Conservation (phyloP, 352 stramenopile genomes). For the Thalassiosira livingstoniorum region DNA sequence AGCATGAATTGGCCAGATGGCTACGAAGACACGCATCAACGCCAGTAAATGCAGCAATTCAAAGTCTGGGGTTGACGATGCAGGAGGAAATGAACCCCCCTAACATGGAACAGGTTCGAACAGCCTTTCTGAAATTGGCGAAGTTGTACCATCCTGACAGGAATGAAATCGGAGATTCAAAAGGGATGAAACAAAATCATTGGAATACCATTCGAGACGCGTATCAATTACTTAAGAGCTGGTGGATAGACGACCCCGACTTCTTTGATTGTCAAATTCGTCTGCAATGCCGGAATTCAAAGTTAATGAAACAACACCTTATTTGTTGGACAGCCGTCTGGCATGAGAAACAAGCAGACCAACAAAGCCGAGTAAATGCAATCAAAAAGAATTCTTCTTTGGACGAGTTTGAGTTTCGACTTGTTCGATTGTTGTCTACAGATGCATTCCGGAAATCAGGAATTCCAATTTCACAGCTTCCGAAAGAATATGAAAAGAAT, state of each 20-base stretch:
- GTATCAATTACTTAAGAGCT: slow-evolving; percentile 28
- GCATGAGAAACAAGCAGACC: slow-evolving; percentile 26
- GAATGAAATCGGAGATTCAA: neutral
- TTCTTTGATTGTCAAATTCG: slow-evolving; percentile 35
- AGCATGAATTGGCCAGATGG: slow-evolving; percentile 26
- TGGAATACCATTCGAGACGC: slow-evolving; percentile 38
- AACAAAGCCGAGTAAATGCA: neutral
- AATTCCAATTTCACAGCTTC: slow-evolving; percentile 30
- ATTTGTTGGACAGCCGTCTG: slow-evolving; percentile 30
- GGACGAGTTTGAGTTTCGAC: slow-evolving; percentile 32
- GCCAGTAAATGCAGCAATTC: neutral
- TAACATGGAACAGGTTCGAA: slow-evolving; percentile 8
- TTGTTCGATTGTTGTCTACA: slow-evolving; percentile 33
- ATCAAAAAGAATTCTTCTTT: slow-evolving; percentile 1
- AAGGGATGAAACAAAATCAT: too few relatives aligned
- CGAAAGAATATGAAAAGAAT: slow-evolving; percentile 57
- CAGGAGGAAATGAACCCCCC: neutral
- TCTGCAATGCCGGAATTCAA: slow-evolving; percentile 20
- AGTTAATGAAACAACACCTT: slow-evolving; percentile 22
- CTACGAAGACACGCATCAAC: slow-evolving; percentile 35
- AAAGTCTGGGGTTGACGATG: slow-evolving; percentile 16
- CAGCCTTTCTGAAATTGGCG: slow-evolving; percentile 5
- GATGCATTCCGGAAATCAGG: slow-evolving; percentile 1
- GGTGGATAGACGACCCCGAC: slow-evolving; percentile 40
- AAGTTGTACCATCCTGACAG: slow-evolving; percentile 43